Conservation (phyloP, 2,329 filamentous ascomycete species). For the Neodidymelliopsis sp. region DNA sequence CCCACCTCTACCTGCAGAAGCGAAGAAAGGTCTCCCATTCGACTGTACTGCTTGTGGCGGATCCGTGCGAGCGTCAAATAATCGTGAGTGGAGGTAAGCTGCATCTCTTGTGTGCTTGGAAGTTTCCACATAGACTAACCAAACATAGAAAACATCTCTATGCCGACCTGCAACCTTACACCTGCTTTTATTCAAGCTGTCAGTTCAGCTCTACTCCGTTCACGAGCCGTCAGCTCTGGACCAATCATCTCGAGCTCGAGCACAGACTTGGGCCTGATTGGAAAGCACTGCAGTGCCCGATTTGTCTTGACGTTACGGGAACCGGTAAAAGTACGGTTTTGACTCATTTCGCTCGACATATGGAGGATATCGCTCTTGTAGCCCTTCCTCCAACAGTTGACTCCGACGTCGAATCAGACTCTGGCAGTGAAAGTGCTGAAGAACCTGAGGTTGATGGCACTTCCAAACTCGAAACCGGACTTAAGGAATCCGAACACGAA, state of each 20-base stretch:
- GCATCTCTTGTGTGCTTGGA: too few relatives aligned
- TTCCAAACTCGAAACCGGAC: too few relatives aligned
- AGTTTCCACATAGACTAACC: too few relatives aligned
- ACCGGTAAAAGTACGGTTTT: slow-evolving; percentile 21
- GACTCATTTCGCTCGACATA: slow-evolving; percentile 29
- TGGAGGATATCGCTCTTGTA: slow-evolving; percentile 34
- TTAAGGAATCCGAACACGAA: too few relatives aligned
- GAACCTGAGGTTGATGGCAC: too few relatives aligned
- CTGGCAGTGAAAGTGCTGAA: too few relatives aligned
- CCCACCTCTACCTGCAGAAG: slow-evolving; percentile 28
- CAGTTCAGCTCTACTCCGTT: slow-evolving; percentile 22
- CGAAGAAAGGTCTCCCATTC: slow-evolving; percentile 25
- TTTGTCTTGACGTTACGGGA: slow-evolving; percentile 26
- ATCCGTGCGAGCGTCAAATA: slow-evolving; percentile 19
- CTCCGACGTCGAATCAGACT: slow-evolving; percentile 24
- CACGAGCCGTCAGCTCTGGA: slow-evolving; percentile 22
- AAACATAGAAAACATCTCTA: slow-evolving; percentile 32
- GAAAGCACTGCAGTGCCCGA: slow-evolving; percentile 22
- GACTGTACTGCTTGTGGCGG: slow-evolving; percentile 31
- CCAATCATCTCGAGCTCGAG: slow-evolving; percentile 25
- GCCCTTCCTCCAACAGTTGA: slow-evolving; percentile 26
- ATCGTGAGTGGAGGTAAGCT: slow-evolving; percentile 31
- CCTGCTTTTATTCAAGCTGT: slow-evolving; percentile 27
- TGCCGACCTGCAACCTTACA: slow-evolving; percentile 30
- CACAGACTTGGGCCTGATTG: slow-evolving; percentile 27